Evolutionary conservation across 805 yeast genomes (phyloP), one percentile per base, ranked within the genome.

Genomic region (Myxozyma sirexii): DNA sequence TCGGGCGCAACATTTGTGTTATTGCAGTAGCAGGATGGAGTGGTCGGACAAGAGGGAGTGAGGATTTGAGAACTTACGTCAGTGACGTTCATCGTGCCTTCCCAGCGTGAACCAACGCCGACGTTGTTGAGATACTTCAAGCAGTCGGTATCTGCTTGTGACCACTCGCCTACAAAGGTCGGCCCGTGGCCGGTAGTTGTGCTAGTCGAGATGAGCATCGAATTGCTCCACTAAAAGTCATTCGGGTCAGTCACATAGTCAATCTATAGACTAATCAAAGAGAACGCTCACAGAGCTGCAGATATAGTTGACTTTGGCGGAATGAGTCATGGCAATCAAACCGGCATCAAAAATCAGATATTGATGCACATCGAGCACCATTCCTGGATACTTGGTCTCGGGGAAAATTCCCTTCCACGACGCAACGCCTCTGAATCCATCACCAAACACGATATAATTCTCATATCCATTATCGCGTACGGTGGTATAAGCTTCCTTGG

Each of bases 71-170:
- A 62, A 8, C 60, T 55, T 2, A 51, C 58, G 26, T 54, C 60
- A 54, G 78, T 76, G 21, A 69, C 68, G 42, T 70, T 59, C 68
- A 68, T 82, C 10, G 82, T 73, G 49, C 88, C 88, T 57, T 87
- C 89, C 77, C 83, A 88, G 70, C 96, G 81, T 24, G 93, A 83
- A 60, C 94, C 94, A 59, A 83, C 77, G 24, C 84, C 85, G 19
- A 86, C 92, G 71, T 94, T 92, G 69, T 90, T 90, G 49, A 90
- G 73, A 90, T 94, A 89, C 62, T 77, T 77, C 7, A 92, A 83
- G 77, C 96, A 90, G 76, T 90, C 96, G 1, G 93, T 88, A 67
- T 89, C 81, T 0, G 96, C 96, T 38, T 89, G 92, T 26, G 86
- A 77, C 87, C 90, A 90, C 75, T 90, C 96, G 63, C 96, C 97